Conservation (phyloP, 768 basidiomycete species). For the Suillus cothurnatus region DNA sequence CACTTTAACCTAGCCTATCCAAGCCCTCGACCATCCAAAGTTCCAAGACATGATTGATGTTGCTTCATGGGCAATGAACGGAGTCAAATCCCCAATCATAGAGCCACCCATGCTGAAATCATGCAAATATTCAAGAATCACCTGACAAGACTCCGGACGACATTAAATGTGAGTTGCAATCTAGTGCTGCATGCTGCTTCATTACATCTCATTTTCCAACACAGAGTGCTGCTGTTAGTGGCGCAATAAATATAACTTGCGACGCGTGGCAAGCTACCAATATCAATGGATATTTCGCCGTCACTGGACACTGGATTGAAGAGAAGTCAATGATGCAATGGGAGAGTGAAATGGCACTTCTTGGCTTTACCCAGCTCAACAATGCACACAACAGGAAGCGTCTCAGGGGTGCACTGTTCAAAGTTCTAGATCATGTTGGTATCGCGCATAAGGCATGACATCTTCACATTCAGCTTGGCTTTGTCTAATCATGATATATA, state of each 20-base stretch:
- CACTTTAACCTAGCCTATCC: slow-evolving; percentile 17
- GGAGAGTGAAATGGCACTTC: slow-evolving; percentile 32
- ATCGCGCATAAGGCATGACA: slow-evolving; percentile 29
- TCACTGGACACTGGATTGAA: slow-evolving; percentile 43
- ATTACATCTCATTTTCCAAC: not conserved
- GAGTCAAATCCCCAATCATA: slow-evolving; percentile 36
- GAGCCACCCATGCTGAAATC: slow-evolving; percentile 28
- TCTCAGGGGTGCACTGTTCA: slow-evolving; percentile 38
- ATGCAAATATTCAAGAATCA: slow-evolving; percentile 27
- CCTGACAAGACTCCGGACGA: slow-evolving; percentile 13
- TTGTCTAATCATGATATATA: not conserved
- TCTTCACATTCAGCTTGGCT: not conserved
- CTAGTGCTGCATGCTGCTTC: not conserved
- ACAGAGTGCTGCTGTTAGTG: slow-evolving; percentile 21
- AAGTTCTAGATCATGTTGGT: slow-evolving; percentile 29
- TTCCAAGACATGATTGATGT: slow-evolving; percentile 37
- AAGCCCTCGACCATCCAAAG: slow-evolving; percentile 31
- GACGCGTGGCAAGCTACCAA: slow-evolving; percentile 46
- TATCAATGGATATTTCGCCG: slow-evolving; percentile 39
- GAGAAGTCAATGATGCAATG: slow-evolving; percentile 28
- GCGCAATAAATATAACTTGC: slow-evolving; percentile 38
- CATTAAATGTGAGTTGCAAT: slow-evolving; percentile 23
- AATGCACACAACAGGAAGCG: slow-evolving; percentile 36
- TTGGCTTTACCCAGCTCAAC: slow-evolving; percentile 42
- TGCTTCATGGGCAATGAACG: slow-evolving; percentile 31